These are phyloP conservation scores for Chimonanthus salicifolius DNA, from an alignment of 164 flowering plant genomes.

Conservation along the genomic window DNA sequence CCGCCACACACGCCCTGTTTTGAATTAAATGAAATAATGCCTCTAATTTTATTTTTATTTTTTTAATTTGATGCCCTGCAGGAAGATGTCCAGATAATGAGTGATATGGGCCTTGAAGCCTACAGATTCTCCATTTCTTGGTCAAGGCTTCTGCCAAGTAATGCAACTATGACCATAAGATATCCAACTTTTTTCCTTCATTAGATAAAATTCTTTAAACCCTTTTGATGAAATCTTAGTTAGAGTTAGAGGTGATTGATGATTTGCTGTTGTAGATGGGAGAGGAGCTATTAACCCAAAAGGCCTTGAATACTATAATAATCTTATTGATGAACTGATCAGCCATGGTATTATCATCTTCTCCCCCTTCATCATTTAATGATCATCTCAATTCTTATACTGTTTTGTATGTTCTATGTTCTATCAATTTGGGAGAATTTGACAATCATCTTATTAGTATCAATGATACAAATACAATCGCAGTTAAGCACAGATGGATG, in stretches of 20 bases:
- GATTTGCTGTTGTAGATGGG: slow-evolving; percentile 5
- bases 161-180: no score
- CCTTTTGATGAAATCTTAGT: no score
- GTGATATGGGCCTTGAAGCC: slow-evolving; percentile 13
- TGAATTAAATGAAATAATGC: not conserved
- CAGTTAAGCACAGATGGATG: no score
- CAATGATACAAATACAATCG: no score
- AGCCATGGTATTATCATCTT: slow-evolving; percentile 6
- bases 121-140: slow-evolving; percentile 21
- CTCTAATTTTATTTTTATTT: not conserved
- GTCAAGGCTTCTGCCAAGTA: slow-evolving; percentile 21
- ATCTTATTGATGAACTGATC: slow-evolving; percentile 16
- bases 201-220: no score
- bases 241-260: no score
- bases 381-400: no score
- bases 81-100: slow-evolving; percentile 23
- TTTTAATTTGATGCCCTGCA: slow-evolving; percentile 1
- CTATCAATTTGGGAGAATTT: no score
- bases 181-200: not conserved
- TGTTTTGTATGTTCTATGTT: no score
- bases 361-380: not conserved
- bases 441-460: no score
- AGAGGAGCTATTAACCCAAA: slow-evolving; percentile 17
- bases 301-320: slow-evolving; percentile 18
- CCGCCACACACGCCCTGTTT: no score